Base-by-base conservation (phyloP, 2,329 filamentous ascomycete species). In the Fusarium sp. region DNA sequence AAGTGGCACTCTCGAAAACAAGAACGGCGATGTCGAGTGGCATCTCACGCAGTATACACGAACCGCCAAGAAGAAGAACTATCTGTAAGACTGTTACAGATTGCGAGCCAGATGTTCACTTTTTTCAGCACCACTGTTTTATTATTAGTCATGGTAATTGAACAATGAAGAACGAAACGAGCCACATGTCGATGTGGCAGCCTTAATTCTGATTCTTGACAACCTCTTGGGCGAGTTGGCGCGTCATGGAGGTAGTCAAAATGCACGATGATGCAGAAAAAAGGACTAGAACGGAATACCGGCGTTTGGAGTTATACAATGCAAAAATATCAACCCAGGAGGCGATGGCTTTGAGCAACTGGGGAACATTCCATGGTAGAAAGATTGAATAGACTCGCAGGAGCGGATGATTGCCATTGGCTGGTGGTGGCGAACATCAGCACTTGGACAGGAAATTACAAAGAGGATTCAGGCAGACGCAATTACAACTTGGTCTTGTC, bases 11-110 rank as follows among this genome's bases (percentile, higher is more conserved):
- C 84, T 98, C 65, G 96, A 98, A 78, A 97, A 94, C 77, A 97
- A 97, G 80, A 93, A 97, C 72, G 95, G 95, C 6, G 96, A 99
- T 81, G 90, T 97, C 7, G 96, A 99, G 82, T 99, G 96, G 96
- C 92, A 96, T 69, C 85, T 99, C 69, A 97, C 93, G 67, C 95
- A 98, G 78, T 99, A 97, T 80, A 99, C 95, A 11, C 87, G 96
- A 73, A 98, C 95, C 16, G 91, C 92, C 75, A 90, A 90, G 82
- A 98, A 98, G 88, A 98, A 98, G 89, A 94, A 97, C 77, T 97
- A 97, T 78, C 86, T 98, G 58, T 98, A 82, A 89, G 61, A 20
- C 8, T 13, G n/a, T 22, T 30, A 22, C 13, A 29, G 10, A 38
- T 24, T 10, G 30, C 30, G 25, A 38, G 41, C 29, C 20, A 48